Conservation (phyloP, 768 basidiomycete species). For the Fomitopsis serialis region DNA sequence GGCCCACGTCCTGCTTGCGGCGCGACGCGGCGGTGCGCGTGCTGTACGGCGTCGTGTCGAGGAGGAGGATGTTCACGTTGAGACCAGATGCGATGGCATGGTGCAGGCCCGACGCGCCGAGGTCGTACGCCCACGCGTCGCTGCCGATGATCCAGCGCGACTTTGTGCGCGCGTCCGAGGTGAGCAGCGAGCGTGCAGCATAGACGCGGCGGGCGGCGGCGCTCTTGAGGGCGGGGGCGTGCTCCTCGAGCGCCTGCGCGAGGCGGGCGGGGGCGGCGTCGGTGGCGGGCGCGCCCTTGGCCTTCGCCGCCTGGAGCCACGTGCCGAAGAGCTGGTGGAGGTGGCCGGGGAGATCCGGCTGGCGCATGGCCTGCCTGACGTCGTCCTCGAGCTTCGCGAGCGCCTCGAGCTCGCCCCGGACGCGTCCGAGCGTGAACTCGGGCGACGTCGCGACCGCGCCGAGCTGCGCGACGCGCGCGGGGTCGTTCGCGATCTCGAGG, state of each 20-base stretch:
- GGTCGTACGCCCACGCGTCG: constrained; percentile 96
- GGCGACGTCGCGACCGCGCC: constrained; percentile 84
- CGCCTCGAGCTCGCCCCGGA: constrained; percentile 75
- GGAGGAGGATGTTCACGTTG: constrained; percentile 91
- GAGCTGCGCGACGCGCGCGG: constrained; percentile 59
- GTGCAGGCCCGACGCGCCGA: constrained; percentile 92
- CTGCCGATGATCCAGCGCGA: constrained; percentile 98
- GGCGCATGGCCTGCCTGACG: constrained; percentile 61
- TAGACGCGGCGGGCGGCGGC: constrained; percentile 46
- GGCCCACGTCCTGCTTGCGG: constrained; percentile 92
- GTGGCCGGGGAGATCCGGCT: constrained; percentile 40
- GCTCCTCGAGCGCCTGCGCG: constrained; percentile 36
- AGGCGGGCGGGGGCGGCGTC: constrained; percentile 55
- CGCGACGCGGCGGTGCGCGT: constrained; percentile 64
- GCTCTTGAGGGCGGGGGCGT: constrained; percentile 17
- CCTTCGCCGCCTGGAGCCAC: constrained; percentile 63
- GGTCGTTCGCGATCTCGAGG: constrained; percentile 83
- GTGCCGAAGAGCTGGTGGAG: constrained; percentile 69
- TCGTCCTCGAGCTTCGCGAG: constrained; percentile 61
- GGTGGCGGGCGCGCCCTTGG: constrained; percentile 60
- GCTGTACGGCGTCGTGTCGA: constrained; percentile 90
- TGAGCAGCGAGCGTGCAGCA: constrained; percentile 20
- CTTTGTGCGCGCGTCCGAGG: constrained; percentile 47
- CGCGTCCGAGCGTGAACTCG: constrained; percentile 90
- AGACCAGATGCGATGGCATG: constrained; percentile 88